Evolutionary conservation across 257 asterid genomes (phyloP).

Genomic region (Euphrasia confusa): DNA sequence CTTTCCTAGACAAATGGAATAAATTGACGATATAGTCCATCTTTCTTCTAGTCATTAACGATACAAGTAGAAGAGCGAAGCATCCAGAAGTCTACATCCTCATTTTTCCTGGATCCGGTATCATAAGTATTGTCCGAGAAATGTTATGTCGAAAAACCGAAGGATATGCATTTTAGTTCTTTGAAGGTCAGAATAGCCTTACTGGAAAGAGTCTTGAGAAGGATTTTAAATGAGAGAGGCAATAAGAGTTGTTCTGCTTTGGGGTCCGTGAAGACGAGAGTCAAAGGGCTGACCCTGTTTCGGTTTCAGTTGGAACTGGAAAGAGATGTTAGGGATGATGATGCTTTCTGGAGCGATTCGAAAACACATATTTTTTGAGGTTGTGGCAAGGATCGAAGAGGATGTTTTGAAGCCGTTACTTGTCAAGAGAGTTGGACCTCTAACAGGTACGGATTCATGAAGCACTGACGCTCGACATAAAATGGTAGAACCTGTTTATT

Average conservation of each 20-base stretch:
- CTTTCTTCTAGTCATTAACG: no score
- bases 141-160: conserved; percentile 42
- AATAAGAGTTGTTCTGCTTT: conserved; percentile 19
- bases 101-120: background rate
- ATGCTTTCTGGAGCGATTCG: conserved; percentile 63
- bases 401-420: conserved; percentile 49
- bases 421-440: conserved; percentile 50
- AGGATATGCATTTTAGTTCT: conserved; percentile 28
- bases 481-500: conserved; percentile 49
- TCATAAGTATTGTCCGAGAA: conserved; percentile 44
- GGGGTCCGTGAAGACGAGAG: conserved; percentile 42
- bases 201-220: conserved; percentile 38
- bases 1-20: conserved; percentile 25
- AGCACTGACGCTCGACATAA: conserved; percentile 72
- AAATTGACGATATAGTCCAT: no score
- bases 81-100: conserved; percentile 21
- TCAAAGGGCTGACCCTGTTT: conserved; percentile 42
- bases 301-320: conserved; percentile 73
- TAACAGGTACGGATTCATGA: conserved; percentile 50
- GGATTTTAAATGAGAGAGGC: conserved; percentile 30
- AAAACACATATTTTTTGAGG: conserved; percentile 55
- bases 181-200: conserved; percentile 35
- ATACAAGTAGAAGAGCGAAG: conserved; percentile 16
- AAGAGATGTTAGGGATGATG: conserved; percentile 46
- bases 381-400: conserved; percentile 54